These are phyloP conservation scores for Beauveria bassiana DNA, from an alignment of 2,329 filamentous ascomycete species.

Conservation along the genomic window DNA sequence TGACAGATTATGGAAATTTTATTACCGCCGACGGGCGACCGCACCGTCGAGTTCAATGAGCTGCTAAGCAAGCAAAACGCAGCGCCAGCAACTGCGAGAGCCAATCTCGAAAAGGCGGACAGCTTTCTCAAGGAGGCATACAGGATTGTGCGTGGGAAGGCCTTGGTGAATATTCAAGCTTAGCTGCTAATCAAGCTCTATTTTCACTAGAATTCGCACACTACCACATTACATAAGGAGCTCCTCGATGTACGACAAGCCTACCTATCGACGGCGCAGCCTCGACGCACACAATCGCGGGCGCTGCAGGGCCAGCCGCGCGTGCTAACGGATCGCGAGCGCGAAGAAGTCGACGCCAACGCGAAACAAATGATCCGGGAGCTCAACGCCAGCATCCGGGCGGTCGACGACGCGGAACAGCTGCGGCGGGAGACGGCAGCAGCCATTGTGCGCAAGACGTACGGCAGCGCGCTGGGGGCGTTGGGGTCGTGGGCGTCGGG, in stretches of 20 bases:
- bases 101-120: conserved; percentile 54
- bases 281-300: conserved; percentile 47
- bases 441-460: conserved; percentile 64
- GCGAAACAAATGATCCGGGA: conserved; percentile 80
- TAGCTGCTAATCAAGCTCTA: not conserved
- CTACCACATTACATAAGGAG: conserved; percentile 69
- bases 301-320: conserved; percentile 36
- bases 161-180: not conserved
- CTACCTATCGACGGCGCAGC: conserved; percentile 76
- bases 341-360: conserved; percentile 79
- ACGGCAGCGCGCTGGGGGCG: conserved; percentile 55
- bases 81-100: conserved; percentile 35
- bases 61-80: conserved; percentile 54
- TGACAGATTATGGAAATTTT: not conserved
- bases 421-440: conserved; percentile 70
- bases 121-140: conserved; percentile 92
- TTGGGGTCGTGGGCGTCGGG: conserved; percentile 60
- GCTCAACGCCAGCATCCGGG: conserved; percentile 72
- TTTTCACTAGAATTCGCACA: conserved; percentile 66
- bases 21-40: conserved; percentile 37
- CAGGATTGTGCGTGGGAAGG: conserved; percentile 60
- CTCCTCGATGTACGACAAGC: conserved; percentile 78
- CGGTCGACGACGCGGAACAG: conserved; percentile 73
- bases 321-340: conserved; percentile 69
- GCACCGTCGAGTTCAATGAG: conserved; percentile 63